phyloP scores from a whole-genome alignment of 148 eudicot species.

The Cornus controversa region DNA sequence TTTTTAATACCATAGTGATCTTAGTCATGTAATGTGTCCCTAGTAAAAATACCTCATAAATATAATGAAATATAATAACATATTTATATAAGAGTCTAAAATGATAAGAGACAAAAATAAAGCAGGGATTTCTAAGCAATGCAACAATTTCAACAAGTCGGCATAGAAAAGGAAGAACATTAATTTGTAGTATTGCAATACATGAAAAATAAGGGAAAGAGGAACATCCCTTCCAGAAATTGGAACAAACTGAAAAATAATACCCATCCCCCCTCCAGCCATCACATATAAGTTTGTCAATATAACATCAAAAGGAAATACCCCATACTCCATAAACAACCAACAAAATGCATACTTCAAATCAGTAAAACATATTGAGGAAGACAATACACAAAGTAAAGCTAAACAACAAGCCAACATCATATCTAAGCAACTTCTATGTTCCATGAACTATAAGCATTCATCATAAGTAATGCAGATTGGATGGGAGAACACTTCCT shows the following conservation, averaged over 20 bases:
- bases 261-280: neutral
- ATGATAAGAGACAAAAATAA: no score
- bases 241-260: neutral
- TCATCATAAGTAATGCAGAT: constrained; percentile 4
- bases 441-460: constrained; percentile 22
- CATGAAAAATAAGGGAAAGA: neutral
- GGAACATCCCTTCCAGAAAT: neutral
- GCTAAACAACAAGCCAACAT: neutral
- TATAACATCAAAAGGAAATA: constrained; percentile 1
- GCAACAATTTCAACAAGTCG: neutral
- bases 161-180: no score
- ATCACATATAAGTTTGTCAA: neutral
- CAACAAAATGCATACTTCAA: neutral
- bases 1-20: no score
- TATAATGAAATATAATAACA: no score
- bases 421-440: constrained; percentile 9
- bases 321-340: constrained; percentile 3
- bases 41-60: no score
- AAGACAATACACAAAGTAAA: neutral
- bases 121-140: no score
- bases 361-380: neutral
- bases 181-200: neutral
- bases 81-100: no score
- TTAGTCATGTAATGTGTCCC: no score
- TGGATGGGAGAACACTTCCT: constrained; percentile 3